Percentiles rank a stretch among this genome's conserved stretches.
These are phyloP conservation scores for Bremia lactucae DNA, from an alignment of 352 stramenopile genomes.

Conservation along the genomic window DNA sequence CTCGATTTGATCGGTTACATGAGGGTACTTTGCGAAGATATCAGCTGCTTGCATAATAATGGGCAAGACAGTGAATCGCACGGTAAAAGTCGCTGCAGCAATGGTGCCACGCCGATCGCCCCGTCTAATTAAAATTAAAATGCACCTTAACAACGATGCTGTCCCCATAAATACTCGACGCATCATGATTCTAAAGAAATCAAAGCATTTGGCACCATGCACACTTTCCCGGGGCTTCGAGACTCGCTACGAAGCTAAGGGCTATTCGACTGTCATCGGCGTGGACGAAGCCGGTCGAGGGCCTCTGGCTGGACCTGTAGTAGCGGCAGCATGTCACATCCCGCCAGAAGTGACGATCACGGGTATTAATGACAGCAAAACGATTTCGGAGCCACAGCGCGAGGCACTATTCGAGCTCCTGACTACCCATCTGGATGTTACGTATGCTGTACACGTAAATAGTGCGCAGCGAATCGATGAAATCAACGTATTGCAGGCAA, in stretches of 20 bases:
- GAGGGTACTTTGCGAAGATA: too few species aligned
- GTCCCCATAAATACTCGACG: neutral
- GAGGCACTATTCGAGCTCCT: constrained; percentile 87
- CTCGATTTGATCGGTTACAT: too few species aligned
- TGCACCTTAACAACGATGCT: neutral
- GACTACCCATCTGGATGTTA: constrained; percentile 57
- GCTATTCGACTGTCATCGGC: constrained; percentile 79
- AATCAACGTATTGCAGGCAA: constrained; percentile 99
- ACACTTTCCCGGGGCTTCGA: constrained; percentile 55
- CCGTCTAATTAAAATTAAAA: constrained; percentile 9
- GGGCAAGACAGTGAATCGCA: constrained; percentile 17
- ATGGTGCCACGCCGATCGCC: constrained; percentile 14
- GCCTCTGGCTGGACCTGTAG: constrained; percentile 87
- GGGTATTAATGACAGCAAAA: constrained; percentile 93
- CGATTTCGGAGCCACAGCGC: constrained; percentile 89
- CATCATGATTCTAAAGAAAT: constrained; percentile 13
- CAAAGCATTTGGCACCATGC: neutral
- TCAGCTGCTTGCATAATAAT: too few species aligned
- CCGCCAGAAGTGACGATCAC: constrained; percentile 68
- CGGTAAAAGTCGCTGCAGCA: constrained; percentile 11
- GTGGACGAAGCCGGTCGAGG: constrained; percentile 95
- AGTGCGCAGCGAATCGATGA: constrained; percentile 89
- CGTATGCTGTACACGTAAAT: constrained; percentile 82
- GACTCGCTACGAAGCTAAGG: constrained; percentile 31
- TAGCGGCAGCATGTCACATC: constrained; percentile 64